A percentile compares a stretch with the other conserved stretches of the same genome.
Conservation (phyloP, 495 filamentous ascomycete species). For the Hyphodiscus hymeniophilus region DNA sequence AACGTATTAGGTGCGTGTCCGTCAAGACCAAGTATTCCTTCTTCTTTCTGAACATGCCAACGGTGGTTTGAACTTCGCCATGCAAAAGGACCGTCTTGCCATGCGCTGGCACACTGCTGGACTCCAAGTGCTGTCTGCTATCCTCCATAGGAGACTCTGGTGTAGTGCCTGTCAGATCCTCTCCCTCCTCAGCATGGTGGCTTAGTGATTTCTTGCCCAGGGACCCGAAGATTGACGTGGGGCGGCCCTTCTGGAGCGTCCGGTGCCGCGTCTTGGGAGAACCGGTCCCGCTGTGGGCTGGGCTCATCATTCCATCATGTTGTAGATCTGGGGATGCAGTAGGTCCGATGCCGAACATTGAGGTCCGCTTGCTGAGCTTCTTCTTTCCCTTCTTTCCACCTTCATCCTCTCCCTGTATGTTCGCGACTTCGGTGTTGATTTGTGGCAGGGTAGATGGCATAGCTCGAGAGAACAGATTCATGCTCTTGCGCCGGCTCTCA, state of each 20-base stretch:
- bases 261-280: slow-evolving; percentile 18
- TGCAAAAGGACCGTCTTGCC: slow-evolving; percentile 27
- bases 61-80: slow-evolving; percentile 73
- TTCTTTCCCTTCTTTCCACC: slow-evolving; percentile 14
- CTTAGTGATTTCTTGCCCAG: slow-evolving; percentile 16
- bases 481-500: slow-evolving; percentile 15
- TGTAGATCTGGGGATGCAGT: slow-evolving; percentile 8
- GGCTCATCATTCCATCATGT: slow-evolving; percentile 14
- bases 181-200: slow-evolving; percentile 13
- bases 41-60: slow-evolving; percentile 74
- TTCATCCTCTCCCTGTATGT: slow-evolving; percentile 5
- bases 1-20: slow-evolving; percentile 70
- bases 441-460: slow-evolving; percentile 6
- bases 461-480: slow-evolving; percentile 12
- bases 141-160: slow-evolving; percentile 13
- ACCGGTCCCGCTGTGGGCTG: slow-evolving; percentile 4
- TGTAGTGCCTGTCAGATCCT: slow-evolving; percentile 7
- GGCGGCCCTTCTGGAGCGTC: slow-evolving; percentile 20
- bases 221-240: slow-evolving; percentile 21
- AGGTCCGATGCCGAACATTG: slow-evolving; percentile 18
- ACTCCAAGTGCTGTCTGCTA: not conserved
- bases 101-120: not conserved
- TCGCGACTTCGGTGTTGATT: slow-evolving; percentile 12
- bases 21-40: slow-evolving; percentile 90
- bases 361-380: slow-evolving; percentile 10